Base-by-base conservation (phyloP, 2,329 filamentous ascomycete genomes). In the Phyllosticta capitalensis region DNA sequence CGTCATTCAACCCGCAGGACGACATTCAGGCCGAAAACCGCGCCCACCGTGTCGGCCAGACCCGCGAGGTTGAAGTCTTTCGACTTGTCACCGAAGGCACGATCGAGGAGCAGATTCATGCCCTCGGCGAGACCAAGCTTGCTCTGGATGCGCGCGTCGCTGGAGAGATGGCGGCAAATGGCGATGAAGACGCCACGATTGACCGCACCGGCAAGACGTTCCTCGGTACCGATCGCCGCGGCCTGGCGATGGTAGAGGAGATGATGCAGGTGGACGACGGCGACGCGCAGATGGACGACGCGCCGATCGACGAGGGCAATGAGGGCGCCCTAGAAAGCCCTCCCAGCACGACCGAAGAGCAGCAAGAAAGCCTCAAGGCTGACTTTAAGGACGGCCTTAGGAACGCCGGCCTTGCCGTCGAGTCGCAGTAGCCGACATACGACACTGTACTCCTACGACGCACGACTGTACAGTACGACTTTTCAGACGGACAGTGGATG, bases 21-120 rank as follows among this genome's bases (percentile, higher is more conserved):
- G 94, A 99, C 69, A 86, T 96, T n/a, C 94, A 99, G 72, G 94
- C 94, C 0, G 94, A 97, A 78, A 97, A 99, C 72, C 86, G 94
- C 19, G 94, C 94, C 0, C 94, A 99, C 74, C 87, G 94, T 14
- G 89, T 99, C 9, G 94, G 94, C 0, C 94, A 99, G 77, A 92
- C 83, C 28, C 81, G 89, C 17, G 88, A 92, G 38, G 94, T 99
- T 1, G 92, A 99, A 70, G 88, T 99, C 49, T 85, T 96, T 49
- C 81, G 91, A 28, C 80, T 99, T 1, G 87, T 99, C 58, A 89
- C 89, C 0, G 82, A 81, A 60, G 83, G 81, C 60, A 95, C 92
- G 0, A 89, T 99, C 26, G 94, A 99, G 73, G 92, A 96, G 74
- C 86, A 96, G 62, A 95, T 99, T 56, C 88, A 92, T 73, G 87